phyloP scores from a whole-genome alignment of 192 early-diverging fungal species.

The Umbelopsis sp. region DNA sequence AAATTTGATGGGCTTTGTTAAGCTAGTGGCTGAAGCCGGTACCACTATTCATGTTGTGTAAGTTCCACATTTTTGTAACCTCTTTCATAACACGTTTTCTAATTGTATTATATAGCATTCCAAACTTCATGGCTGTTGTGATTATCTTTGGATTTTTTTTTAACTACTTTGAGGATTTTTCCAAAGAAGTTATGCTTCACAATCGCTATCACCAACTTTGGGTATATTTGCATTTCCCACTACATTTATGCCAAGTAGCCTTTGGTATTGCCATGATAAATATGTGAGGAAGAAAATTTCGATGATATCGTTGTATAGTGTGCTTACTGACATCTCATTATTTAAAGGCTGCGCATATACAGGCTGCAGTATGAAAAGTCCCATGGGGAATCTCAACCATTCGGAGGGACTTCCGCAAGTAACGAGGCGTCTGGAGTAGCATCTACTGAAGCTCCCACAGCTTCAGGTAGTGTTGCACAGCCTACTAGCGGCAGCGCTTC shows the following conservation, averaged over 20 bases:
- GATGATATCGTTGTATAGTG: background rate
- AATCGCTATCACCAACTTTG: slow-evolving; percentile 42
- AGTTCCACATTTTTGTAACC: slow-evolving; percentile 9
- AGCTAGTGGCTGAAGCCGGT: slow-evolving; percentile 25
- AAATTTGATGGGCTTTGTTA: slow-evolving; percentile 37
- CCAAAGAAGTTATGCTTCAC: slow-evolving; percentile 45
- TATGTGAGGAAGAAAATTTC: slow-evolving; percentile 25
- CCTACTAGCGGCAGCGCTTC: background rate
- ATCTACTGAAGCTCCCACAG: background rate
- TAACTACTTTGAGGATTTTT: slow-evolving; percentile 57
- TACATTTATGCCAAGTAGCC: slow-evolving; percentile 48
- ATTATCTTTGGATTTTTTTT: slow-evolving; percentile 55
- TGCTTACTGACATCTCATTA: background rate
- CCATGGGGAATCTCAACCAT: background rate
- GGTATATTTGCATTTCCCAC: slow-evolving; percentile 51
- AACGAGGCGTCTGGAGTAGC: background rate
- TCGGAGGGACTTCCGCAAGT: background rate
- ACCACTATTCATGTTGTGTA: slow-evolving; percentile 30
- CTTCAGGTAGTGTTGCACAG: background rate
- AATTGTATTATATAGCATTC: background rate
- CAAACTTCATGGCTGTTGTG: slow-evolving; percentile 51
- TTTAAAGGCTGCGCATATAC: slow-evolving; percentile 25
- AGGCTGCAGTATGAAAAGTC: slow-evolving; percentile 18
- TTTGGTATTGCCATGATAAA: slow-evolving; percentile 45
- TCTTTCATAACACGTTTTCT: slow-evolving; percentile 4